Percentiles rank a stretch among this genome's conserved stretches.
These are phyloP conservation scores for Cadophora malorum DNA, from an alignment of 2,329 filamentous ascomycete genomes.

Conservation along the genomic window DNA sequence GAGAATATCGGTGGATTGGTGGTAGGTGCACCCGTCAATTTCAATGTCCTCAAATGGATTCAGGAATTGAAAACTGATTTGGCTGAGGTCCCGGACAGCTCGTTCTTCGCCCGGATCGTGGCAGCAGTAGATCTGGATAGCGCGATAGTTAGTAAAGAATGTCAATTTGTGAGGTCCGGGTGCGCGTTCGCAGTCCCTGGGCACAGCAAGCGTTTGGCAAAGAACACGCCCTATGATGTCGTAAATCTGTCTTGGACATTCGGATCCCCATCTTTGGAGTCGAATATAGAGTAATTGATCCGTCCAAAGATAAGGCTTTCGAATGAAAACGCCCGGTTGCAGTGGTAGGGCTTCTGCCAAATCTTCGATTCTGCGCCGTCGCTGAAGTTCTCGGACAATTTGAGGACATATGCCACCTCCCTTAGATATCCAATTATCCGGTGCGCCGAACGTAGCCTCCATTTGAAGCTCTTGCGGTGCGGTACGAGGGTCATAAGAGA, in stretches of 20 bases:
- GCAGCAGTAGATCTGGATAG: slow-evolving; percentile 42
- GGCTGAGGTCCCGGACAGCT: slow-evolving; percentile 25
- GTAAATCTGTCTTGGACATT: slow-evolving; percentile 21
- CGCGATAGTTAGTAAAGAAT: slow-evolving; percentile 44
- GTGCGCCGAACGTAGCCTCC: slow-evolving; percentile 2
- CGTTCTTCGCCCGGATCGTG: slow-evolving; percentile 35
- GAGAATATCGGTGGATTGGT: slow-evolving; percentile 30
- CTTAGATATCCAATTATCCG: slow-evolving; percentile 11
- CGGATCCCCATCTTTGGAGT: slow-evolving; percentile 15
- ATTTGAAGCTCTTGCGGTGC: slow-evolving; percentile 4
- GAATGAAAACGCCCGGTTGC: background rate
- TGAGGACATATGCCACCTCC: slow-evolving; percentile 4
- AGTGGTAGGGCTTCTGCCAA: background rate
- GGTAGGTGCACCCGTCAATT: slow-evolving; percentile 31
- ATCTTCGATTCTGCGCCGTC: background rate
- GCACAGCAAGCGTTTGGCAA: slow-evolving; percentile 33
- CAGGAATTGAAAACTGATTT: slow-evolving; percentile 26
- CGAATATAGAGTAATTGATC: slow-evolving; percentile 31
- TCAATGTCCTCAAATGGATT: slow-evolving; percentile 12
- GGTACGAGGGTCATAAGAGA: slow-evolving; percentile 17
- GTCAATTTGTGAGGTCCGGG: slow-evolving; percentile 33
- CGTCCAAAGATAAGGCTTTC: slow-evolving; percentile 16
- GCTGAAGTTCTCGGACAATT: slow-evolving; percentile 14
- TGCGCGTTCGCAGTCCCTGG: slow-evolving; percentile 31
- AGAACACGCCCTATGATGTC: slow-evolving; percentile 35